Evolutionary conservation across 345 rosid genomes (phyloP), one percentile per base, ranked within the genome.

Genomic region (Geranium brycei): DNA sequence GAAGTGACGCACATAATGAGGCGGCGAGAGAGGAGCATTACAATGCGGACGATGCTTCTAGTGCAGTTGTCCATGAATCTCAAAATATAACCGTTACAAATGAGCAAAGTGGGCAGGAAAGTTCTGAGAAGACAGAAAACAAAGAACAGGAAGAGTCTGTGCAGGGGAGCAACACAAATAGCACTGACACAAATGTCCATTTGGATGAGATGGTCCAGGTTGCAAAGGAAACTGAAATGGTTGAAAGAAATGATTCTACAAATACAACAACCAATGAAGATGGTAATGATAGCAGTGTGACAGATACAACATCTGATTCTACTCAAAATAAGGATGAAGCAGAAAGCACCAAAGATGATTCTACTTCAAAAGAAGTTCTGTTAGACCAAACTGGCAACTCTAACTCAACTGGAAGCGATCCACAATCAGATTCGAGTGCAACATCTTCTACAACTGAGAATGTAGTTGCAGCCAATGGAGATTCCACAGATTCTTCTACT

Each of bases 41-140:
- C 76, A 83, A 83, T 19, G 93, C 91, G 53, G 91, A 89, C 71
- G 87, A 87, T 85, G 91, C 91, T 31, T 87, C 91, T 12, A 85
- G 93, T 57, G 91, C 86, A 66, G 91, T 87, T 7, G 83, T 67
- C 19, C 88, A 82, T 63, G 78, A 82, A 66, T 63, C 72, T 31
- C 81, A 80, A 35, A 76, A 72, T 63, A 58, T 14, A 8, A 64
- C 19, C 5, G 63, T 65, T 47, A 75, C 65, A 19, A 78, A 77
- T 63, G 82, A 72, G 73, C 74, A 69, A 41, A 74, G 69, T 56
- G 69, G 59, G 63, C 32, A 30, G 1, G 62, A 67, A 17, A 76
- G 64, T 56, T 55, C 79, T 58, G 62, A 72, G 3, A 69, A 77
- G 56, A 56, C 66, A 31, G 79, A 68, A 57, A 75, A 72, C 31